A percentile compares a stretch with the other conserved stretches of the same genome.
phyloP scores from a whole-genome alignment of 2,329 filamentous ascomycete genomes.

The Fusarium pseudonygamai region DNA sequence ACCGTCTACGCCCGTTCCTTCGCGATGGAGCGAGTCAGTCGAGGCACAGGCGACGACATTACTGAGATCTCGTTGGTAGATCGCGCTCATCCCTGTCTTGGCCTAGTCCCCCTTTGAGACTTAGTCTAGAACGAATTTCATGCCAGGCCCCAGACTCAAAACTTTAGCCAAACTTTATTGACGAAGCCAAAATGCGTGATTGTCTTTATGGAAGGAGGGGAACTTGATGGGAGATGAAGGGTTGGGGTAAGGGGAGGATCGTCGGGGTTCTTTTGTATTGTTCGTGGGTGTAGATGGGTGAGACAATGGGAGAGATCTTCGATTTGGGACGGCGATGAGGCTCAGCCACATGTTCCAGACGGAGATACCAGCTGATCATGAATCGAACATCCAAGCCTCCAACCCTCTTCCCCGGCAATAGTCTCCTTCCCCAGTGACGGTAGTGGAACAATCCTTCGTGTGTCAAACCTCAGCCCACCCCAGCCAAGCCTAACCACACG shows the following conservation, averaged over 20 bases:
- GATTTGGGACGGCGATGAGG: neutral
- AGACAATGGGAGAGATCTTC: neutral
- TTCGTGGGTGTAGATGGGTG: neutral
- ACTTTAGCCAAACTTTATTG: conserved; percentile 16
- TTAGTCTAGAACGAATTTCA: neutral
- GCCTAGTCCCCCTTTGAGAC: neutral
- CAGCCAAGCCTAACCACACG: neutral
- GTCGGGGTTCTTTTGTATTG: neutral
- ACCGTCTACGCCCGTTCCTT: neutral
- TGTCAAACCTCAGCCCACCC: neutral
- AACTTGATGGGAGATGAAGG: neutral
- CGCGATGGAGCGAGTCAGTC: neutral
- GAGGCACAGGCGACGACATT: neutral
- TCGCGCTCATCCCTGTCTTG: neutral
- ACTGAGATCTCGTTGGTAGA: neutral
- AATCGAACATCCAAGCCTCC: neutral
- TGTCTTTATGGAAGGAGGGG: neutral
- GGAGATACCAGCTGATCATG: neutral
- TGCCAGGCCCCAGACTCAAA: neutral
- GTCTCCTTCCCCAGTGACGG: neutral
- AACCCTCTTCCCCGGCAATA: neutral
- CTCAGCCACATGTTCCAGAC: neutral
- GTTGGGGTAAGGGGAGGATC: neutral
- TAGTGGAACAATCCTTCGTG: neutral
- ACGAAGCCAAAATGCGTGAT: neutral